Base-by-base conservation (phyloP, 345 rosid species). In the Eucalyptus polyanthemos region DNA sequence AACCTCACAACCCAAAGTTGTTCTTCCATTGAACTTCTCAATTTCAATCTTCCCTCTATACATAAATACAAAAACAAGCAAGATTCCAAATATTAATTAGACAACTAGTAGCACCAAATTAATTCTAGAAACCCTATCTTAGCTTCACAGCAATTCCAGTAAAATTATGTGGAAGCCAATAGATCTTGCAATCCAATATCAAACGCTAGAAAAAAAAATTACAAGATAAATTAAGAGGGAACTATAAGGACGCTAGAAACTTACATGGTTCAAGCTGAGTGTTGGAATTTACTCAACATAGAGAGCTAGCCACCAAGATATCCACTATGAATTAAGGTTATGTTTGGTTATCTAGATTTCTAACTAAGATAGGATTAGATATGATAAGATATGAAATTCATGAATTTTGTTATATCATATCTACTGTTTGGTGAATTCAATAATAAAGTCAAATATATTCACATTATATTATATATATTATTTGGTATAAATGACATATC, bases 391-490 rank as follows among this genome's bases (percentile, higher is more conserved):
- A 53, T 53, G 10, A 19, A 53, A 53, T 53, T 53, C 56, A 53
- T 19, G 9, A 53, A 51, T 51, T 53, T 53, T 19, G 24, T 7
- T 19, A 53, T 53, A 19, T 53, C 24, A 0, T 53, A 53, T 53
- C 0, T 4, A 53, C 0, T 8, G 2, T 53, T 8, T 53, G 4
- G 2, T 3, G 1, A 53, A 19, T 17, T 9, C 24, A 53, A 19
- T 53, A 53, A 53, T 53, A 53, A 53, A 53, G 10, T 53, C 56
- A 53, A 19, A 53, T 53, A 19, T 53, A 19, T 53, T 53, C 24
- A 17, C 10, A 53, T 53, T 2, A 53, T 53, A 53, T 51, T 53
- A 53, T 53, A 3, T 51, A 16, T 3, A 53, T 51, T 17, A 1
- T 51, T 51, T 51, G 22, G 22, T 53, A 53, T 53, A 1, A 53